These are phyloP conservation scores for Miscanthus sacchariflorus DNA, from an alignment of 202 grass and related monocot species.

Conservation along the genomic window DNA sequence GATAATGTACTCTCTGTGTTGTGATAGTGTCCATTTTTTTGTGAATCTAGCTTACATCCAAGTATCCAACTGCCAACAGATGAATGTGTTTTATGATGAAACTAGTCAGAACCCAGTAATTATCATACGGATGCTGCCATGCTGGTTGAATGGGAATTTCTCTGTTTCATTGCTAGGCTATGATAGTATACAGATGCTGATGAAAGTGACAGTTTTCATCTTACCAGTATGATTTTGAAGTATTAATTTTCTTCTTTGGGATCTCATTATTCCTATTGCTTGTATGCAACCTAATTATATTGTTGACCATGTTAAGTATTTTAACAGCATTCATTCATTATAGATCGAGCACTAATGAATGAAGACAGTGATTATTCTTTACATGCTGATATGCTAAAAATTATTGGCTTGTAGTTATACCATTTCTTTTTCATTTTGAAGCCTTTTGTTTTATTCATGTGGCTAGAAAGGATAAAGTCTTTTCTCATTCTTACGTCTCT, in stretches of 20 bases:
- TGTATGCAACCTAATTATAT: slow-evolving; percentile 10
- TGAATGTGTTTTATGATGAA: slow-evolving; percentile 6
- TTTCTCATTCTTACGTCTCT: slow-evolving; percentile 14
- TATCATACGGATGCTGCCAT: neutral
- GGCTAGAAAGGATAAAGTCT: neutral
- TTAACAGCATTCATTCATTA: neutral
- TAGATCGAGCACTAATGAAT: neutral
- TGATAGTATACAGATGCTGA: neutral
- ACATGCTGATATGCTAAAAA: slow-evolving; percentile 16
- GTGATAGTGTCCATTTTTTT: neutral
- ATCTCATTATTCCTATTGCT: slow-evolving; percentile 1
- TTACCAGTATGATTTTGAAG: neutral
- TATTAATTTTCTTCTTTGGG: neutral
- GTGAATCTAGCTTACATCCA: neutral
- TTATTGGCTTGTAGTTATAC: neutral
- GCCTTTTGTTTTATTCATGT: neutral
- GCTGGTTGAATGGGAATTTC: neutral
- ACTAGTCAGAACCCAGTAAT: neutral
- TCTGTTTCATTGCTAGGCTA: slow-evolving; percentile 7
- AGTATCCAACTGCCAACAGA: neutral
- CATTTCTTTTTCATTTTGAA: neutral
- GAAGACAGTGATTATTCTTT: neutral
- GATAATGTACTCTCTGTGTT: neutral
- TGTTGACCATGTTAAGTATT: neutral
- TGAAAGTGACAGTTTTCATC: neutral